A percentile compares a stretch with the other conserved stretches of the same genome.
These are phyloP conservation scores for Trichosporon asahii DNA, from an alignment of 1,284 basidiomycete genomes.

Conservation along the genomic window DNA sequence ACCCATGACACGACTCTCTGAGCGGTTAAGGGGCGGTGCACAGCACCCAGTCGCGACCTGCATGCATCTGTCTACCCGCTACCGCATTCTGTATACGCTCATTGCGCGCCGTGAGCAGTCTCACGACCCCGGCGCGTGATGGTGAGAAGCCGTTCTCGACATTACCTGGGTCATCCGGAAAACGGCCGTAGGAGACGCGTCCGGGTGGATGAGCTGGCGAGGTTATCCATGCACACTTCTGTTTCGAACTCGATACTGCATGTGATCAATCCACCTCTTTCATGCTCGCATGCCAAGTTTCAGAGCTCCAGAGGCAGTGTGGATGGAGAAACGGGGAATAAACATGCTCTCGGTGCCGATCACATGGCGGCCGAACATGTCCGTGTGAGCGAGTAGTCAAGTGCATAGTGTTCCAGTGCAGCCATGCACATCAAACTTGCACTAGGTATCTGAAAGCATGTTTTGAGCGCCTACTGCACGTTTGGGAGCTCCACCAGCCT, in stretches of 20 bases:
- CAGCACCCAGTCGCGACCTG: background rate
- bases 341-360: background rate
- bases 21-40: background rate
- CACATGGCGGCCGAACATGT: slow-evolving; percentile 10
- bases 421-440: background rate
- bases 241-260: background rate
- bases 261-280: slow-evolving; percentile 2
- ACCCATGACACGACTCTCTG: background rate
- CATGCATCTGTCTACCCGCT: background rate
- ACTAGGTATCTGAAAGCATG: background rate
- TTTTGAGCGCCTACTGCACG: background rate
- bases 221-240: background rate
- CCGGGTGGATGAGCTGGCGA: background rate
- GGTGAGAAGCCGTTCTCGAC: background rate
- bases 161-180: background rate
- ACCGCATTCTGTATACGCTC: background rate
- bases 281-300: slow-evolving; percentile 1
- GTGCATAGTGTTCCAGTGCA: background rate
- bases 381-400: background rate
- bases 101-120: background rate
- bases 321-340: background rate
- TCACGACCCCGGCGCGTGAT: background rate
- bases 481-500: background rate
- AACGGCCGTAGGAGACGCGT: background rate
- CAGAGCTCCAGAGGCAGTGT: background rate